A percentile compares a stretch with the other conserved stretches of the same genome.
These are phyloP conservation scores for Fusarium floridanum DNA, from an alignment of 2,329 filamentous ascomycete species.

Conservation along the genomic window DNA sequence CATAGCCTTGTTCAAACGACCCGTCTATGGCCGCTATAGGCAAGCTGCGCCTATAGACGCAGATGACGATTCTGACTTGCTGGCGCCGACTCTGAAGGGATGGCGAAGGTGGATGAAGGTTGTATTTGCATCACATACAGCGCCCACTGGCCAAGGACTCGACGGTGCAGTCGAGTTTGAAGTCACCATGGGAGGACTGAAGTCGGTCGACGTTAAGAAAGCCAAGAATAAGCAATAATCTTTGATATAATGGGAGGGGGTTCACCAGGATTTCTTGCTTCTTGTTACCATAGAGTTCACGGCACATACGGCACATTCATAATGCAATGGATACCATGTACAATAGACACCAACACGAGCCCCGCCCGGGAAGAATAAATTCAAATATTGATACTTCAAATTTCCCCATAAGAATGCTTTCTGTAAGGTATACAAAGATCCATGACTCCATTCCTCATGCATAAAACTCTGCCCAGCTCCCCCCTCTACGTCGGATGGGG, in stretches of 20 bases:
- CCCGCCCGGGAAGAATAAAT: slow-evolving; percentile 11
- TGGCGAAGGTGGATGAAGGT: slow-evolving; percentile 88
- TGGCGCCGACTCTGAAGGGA: slow-evolving; percentile 62
- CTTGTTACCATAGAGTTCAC: background rate
- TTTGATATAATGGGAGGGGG: no score
- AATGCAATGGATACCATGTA: background rate
- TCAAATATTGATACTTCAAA: slow-evolving; percentile 23
- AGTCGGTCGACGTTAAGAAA: slow-evolving; percentile 44
- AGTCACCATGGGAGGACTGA: slow-evolving; percentile 76
- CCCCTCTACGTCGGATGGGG: slow-evolving; percentile 67
- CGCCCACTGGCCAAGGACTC: slow-evolving; percentile 62
- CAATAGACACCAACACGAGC: background rate
- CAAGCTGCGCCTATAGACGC: slow-evolving; percentile 52
- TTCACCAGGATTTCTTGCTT: background rate
- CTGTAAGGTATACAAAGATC: slow-evolving; percentile 34
- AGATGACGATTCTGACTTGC: slow-evolving; percentile 58
- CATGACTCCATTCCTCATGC: slow-evolving; percentile 36
- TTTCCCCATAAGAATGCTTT: slow-evolving; percentile 29
- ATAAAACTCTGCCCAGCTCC: slow-evolving; percentile 18
- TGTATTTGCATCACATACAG: slow-evolving; percentile 86
- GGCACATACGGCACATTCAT: background rate
- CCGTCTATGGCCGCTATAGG: slow-evolving; percentile 61
- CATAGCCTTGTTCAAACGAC: slow-evolving; percentile 82
- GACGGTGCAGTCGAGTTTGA: slow-evolving; percentile 77
- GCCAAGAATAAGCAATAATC: slow-evolving; percentile 8